These are phyloP conservation scores for Flaveria trinervia DNA, from an alignment of 129 eudicot species.

Conservation along the genomic window DNA sequence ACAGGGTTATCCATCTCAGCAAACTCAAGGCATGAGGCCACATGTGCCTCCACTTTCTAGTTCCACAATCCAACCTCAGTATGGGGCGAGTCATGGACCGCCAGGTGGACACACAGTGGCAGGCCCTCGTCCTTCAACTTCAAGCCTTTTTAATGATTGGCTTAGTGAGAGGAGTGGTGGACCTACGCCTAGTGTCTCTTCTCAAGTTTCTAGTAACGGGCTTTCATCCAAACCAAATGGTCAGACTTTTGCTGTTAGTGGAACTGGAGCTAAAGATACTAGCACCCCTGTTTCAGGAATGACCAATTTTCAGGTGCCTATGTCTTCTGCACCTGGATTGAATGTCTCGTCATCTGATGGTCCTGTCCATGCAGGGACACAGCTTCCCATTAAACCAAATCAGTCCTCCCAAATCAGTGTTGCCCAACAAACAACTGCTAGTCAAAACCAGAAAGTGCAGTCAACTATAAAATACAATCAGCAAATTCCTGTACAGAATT, in stretches of 20 bases:
- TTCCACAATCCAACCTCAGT: conserved; percentile 16
- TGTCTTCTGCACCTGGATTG: conserved; percentile 35
- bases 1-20: conserved; percentile 56
- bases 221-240: conserved; percentile 41
- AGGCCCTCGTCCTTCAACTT: conserved; percentile 32
- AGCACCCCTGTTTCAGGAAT: conserved; percentile 48
- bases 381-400: conserved; percentile 18
- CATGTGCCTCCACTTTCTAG: conserved; percentile 46
- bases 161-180: conserved; percentile 47
- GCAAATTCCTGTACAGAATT: conserved; percentile 44
- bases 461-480: conserved; percentile 43
- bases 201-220: conserved; percentile 41
- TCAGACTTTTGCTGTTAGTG: conserved; percentile 29
- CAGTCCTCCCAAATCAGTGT: conserved; percentile 27
- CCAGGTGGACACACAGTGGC: conserved; percentile 42
- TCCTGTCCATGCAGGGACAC: conserved; percentile 40
- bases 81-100: conserved; percentile 37
- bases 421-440: conserved; percentile 40
- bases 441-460: conserved; percentile 48
- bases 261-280: conserved; percentile 42
- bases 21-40: conserved; percentile 52
- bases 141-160: conserved; percentile 35
- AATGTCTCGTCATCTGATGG: conserved; percentile 47
- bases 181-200: conserved; percentile 28
- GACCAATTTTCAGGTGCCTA: conserved; percentile 36